Evolutionary conservation across 768 basidiomycete genomes (phyloP).

Genomic region (Cubamyces lactineus): DNA sequence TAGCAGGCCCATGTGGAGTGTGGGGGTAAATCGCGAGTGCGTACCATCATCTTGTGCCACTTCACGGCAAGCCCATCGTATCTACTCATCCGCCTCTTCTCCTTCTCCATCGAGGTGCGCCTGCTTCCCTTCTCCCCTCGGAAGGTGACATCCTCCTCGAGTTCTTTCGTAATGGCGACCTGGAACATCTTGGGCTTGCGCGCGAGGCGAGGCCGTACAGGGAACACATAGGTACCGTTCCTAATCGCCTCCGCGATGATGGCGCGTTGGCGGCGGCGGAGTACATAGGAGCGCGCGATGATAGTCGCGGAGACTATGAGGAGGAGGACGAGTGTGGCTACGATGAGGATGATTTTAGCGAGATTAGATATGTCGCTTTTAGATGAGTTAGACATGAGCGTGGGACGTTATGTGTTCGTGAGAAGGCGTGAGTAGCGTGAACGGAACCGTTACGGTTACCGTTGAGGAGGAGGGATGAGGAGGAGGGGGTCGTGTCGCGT

Average conservation of each 20-base stretch:
- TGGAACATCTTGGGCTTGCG: constrained; percentile 56
- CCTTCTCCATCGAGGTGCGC: constrained; percentile 8
- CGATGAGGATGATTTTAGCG: constrained; percentile 28
- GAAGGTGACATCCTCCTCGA: constrained; percentile 21
- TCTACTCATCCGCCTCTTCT: constrained; percentile 15
- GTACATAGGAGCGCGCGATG: constrained; percentile 62
- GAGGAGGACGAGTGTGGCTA: constrained; percentile 69
- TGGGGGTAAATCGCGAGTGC: background rate
- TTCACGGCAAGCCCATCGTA: constrained; percentile 10
- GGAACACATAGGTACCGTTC: constrained; percentile 61
- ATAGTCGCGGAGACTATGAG: constrained; percentile 70
- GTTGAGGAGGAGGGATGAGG: background rate
- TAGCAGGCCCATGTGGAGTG: background rate
- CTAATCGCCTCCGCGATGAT: constrained; percentile 66
- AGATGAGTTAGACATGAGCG: background rate
- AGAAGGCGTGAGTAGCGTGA: constrained; percentile 4
- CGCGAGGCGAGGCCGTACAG: constrained; percentile 35
- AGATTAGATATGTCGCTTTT: constrained; percentile 11
- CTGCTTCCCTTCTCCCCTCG: constrained; percentile 7
- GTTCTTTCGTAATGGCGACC: constrained; percentile 33
- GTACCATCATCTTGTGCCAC: constrained; percentile 27
- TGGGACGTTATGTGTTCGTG: constrained; percentile 1
- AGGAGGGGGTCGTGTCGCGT: background rate
- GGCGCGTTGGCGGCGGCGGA: constrained; percentile 62
- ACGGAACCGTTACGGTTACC: background rate